Evolutionary conservation across 345 rosid genomes (phyloP).

Genomic region (Cardiospermum halicacabum): DNA sequence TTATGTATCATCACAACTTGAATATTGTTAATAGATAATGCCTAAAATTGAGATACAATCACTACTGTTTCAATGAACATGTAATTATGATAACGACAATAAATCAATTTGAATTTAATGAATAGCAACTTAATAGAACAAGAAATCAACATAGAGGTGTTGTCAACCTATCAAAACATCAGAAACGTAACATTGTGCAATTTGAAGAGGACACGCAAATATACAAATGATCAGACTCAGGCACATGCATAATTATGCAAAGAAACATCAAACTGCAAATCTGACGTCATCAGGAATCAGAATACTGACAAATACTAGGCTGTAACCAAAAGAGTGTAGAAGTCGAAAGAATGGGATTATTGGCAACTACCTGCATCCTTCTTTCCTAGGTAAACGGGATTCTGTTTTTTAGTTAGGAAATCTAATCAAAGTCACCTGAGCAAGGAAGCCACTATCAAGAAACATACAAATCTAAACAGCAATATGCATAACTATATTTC

Average conservation of each 20-base stretch:
- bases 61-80: not conserved
- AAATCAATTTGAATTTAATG: not conserved
- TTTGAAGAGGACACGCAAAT: not conserved
- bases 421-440: conserved; percentile 4
- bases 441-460: not conserved
- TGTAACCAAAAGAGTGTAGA: not conserved
- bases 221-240: not conserved
- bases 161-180: not conserved
- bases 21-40: not conserved
- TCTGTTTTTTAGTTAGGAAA: not conserved
- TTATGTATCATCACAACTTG: not conserved
- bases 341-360: not conserved
- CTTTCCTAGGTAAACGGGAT: not conserved
- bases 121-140: not conserved
- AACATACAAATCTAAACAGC: conserved; percentile 10
- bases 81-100: not conserved
- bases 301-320: not conserved
- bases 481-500: not conserved
- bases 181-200: not conserved
- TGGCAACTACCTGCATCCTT: not conserved
- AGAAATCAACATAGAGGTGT: not conserved
- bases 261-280: not conserved
- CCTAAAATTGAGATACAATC: not conserved
- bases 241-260: not conserved
- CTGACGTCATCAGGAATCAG: not conserved